Evolutionary conservation across 305 asterid genomes (phyloP).

Genomic region (Fraxinus greggii): DNA sequence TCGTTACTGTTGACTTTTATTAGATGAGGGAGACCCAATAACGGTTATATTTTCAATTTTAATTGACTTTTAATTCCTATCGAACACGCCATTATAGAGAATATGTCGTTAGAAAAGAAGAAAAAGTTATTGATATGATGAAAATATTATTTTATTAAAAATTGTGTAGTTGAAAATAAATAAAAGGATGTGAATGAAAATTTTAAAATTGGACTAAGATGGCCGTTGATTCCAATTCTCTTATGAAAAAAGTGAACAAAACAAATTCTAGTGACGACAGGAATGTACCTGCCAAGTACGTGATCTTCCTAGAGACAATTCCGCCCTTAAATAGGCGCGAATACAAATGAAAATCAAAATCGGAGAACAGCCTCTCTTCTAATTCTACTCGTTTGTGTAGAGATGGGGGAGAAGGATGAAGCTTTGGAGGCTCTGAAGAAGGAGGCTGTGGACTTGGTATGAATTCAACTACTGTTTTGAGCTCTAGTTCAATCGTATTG

Average conservation of each 20-base stretch:
- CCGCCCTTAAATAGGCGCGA: not conserved
- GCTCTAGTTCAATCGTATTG: not conserved
- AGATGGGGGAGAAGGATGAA: constrained; percentile 57
- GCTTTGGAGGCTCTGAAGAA: constrained; percentile 68
- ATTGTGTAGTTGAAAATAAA: too few relatives aligned
- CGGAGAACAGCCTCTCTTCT: not conserved
- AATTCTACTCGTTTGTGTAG: not conserved
- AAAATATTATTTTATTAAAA: too few relatives aligned
- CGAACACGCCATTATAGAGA: too few relatives aligned
- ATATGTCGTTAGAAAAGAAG: too few relatives aligned
- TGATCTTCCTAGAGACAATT: constrained; percentile 24
- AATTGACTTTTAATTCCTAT: too few relatives aligned
- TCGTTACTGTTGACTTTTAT: too few relatives aligned
- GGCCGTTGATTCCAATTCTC: not conserved
- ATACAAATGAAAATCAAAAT: not conserved
- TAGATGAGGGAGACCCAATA: too few relatives aligned
- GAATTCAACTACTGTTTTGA: not conserved
- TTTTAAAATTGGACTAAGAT: too few relatives aligned
- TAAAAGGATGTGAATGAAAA: too few relatives aligned
- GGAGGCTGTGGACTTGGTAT: constrained; percentile 68
- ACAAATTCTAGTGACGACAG: not conserved
- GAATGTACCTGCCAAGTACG: constrained; percentile 36
- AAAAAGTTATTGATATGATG: too few relatives aligned
- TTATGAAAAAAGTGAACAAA: not conserved
- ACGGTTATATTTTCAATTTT: too few relatives aligned